Evolutionary conservation across 768 basidiomycete genomes (phyloP).

Genomic region (Russula virescens): DNA sequence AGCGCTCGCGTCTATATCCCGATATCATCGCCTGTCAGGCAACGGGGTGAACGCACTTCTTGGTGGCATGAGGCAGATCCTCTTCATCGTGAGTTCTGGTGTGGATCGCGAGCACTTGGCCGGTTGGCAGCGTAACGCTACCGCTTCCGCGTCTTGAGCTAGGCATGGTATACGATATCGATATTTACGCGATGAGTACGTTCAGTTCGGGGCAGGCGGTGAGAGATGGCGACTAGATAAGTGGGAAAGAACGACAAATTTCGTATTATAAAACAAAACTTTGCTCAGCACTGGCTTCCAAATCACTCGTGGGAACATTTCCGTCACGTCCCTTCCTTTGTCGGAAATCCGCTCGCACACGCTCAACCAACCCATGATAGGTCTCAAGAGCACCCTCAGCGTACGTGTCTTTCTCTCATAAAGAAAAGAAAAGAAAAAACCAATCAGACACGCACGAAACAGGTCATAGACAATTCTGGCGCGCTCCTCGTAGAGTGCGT

Average conservation of each 20-base stretch:
- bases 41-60: conserved; percentile 52
- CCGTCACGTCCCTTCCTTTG: background rate
- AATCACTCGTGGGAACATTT: conserved; percentile 20
- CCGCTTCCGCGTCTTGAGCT: conserved; percentile 74
- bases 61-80: conserved; percentile 88
- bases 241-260: background rate
- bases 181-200: conserved; percentile 1
- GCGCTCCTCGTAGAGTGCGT: conserved; percentile 93
- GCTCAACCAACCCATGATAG: conserved; percentile 59
- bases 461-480: conserved; percentile 98
- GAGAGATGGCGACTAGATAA: conserved; percentile 22
- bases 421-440: background rate
- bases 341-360: background rate
- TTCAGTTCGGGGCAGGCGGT: conserved; percentile 1
- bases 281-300: background rate
- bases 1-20: conserved; percentile 13
- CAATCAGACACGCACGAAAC: too few relatives aligned
- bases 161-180: conserved; percentile 40
- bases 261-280: background rate
- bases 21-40: conserved; percentile 6
- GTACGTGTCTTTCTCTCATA: conserved; percentile 39
- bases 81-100: conserved; percentile 85
- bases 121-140: conserved; percentile 62
- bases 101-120: conserved; percentile 79
- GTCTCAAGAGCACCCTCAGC: conserved; percentile 88